phyloP scores from a whole-genome alignment of 805 yeast genomes.

The Sugiyamaella marilandica region DNA sequence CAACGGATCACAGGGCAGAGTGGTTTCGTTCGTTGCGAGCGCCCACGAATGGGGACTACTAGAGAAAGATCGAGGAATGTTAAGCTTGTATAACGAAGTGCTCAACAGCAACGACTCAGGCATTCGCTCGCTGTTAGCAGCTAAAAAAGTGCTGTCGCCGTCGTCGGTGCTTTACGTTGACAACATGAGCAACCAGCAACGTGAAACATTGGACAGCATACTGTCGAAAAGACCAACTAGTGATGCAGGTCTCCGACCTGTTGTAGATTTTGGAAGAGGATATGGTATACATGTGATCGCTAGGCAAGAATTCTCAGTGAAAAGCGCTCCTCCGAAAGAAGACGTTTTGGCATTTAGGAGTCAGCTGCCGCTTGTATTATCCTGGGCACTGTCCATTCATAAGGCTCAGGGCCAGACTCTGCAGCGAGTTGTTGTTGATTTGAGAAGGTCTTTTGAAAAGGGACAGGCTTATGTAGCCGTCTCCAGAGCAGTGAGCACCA shows the following conservation, averaged over 20 bases:
- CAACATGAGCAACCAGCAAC: background rate
- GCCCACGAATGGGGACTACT: background rate
- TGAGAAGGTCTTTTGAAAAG: slow-evolving; percentile 70
- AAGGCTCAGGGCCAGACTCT: slow-evolving; percentile 94
- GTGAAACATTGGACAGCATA: background rate
- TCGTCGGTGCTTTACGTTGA: background rate
- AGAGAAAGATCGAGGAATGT: background rate
- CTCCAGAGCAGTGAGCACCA: slow-evolving; percentile 80
- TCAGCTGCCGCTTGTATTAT: slow-evolving; percentile 79
- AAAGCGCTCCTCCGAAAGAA: background rate
- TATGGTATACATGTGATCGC: background rate
- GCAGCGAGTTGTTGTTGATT: slow-evolving; percentile 69
- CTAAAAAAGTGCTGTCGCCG: background rate
- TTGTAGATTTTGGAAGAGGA: slow-evolving; percentile 5
- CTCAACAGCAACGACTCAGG: background rate
- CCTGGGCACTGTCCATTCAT: slow-evolving; percentile 95
- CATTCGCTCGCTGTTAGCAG: background rate
- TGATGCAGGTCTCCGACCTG: slow-evolving; percentile 20
- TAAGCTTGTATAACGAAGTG: background rate
- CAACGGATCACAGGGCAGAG: slow-evolving; percentile 84
- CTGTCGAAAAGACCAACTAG: background rate
- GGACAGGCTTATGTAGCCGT: slow-evolving; percentile 97
- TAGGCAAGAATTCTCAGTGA: background rate
- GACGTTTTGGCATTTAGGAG: slow-evolving; percentile 54
- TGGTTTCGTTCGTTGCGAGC: slow-evolving; percentile 45